These are phyloP conservation scores for Boletus rubropictus DNA, from an alignment of 768 basidiomycete genomes.

Conservation along the genomic window DNA sequence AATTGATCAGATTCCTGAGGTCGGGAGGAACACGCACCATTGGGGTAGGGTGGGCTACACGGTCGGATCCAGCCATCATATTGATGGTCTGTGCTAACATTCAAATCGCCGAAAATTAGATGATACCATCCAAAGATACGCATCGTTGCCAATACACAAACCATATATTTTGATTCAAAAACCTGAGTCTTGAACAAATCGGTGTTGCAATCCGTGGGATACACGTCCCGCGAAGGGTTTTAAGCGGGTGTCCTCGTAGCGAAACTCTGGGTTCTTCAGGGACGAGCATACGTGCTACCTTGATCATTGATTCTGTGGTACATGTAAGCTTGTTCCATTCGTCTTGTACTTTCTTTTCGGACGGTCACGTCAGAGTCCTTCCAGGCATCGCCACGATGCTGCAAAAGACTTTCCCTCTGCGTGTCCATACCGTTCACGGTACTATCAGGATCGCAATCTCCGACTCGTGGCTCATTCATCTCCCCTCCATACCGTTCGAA, in stretches of 20 bases:
- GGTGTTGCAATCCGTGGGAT: neutral
- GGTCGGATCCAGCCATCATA: neutral
- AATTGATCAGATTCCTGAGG: neutral
- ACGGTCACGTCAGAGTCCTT: neutral
- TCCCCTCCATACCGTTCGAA: neutral
- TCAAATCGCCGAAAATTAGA: neutral
- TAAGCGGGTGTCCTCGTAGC: neutral
- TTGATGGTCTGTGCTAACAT: too few relatives aligned
- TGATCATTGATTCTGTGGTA: neutral
- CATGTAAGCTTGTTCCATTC: neutral
- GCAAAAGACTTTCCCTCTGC: neutral
- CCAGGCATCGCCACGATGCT: neutral
- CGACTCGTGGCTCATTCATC: neutral
- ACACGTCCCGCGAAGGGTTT: slow-evolving; percentile 11
- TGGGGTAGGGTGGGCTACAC: neutral
- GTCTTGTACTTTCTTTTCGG: neutral
- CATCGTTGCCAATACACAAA: neutral
- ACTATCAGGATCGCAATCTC: neutral
- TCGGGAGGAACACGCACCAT: neutral
- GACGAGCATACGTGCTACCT: neutral
- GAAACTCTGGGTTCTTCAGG: neutral
- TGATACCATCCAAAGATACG: neutral
- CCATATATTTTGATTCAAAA: neutral
- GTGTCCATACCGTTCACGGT: neutral
- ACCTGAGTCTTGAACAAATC: neutral